A percentile compares a stretch with the other conserved stretches of the same genome.
Evolutionary conservation across 2,329 filamentous ascomycete genomes (phyloP).

Genomic region (Daldinia sp.): DNA sequence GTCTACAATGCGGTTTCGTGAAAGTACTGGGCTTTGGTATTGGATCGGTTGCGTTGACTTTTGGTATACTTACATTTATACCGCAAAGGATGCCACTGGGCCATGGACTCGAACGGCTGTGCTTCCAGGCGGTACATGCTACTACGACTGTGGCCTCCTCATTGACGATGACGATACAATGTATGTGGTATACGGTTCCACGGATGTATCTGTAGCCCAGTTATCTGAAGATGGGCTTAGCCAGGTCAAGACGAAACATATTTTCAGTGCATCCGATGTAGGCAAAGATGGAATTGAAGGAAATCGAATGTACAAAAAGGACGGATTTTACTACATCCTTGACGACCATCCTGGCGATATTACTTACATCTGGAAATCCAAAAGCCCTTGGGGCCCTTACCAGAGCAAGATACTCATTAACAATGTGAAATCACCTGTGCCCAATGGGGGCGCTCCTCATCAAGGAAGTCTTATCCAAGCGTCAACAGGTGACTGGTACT

Average conservation of each 20-base stretch:
- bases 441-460: slow-evolving; percentile 56
- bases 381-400: slow-evolving; percentile 62
- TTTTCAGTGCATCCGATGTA: slow-evolving; percentile 53
- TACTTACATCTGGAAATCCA: slow-evolving; percentile 60
- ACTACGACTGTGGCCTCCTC: slow-evolving; percentile 66
- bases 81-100: slow-evolving; percentile 51
- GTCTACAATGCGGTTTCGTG: slow-evolving; percentile 60
- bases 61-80: slow-evolving; percentile 61
- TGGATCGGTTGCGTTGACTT: slow-evolving; percentile 65
- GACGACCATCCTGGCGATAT: slow-evolving; percentile 55
- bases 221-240: slow-evolving; percentile 58
- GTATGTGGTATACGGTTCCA: slow-evolving; percentile 64
- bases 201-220: slow-evolving; percentile 59
- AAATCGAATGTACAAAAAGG: slow-evolving; percentile 64
- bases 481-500: slow-evolving; percentile 63
- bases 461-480: slow-evolving; percentile 66
- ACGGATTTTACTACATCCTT: slow-evolving; percentile 64
- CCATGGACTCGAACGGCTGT: slow-evolving; percentile 53
- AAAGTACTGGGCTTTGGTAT: slow-evolving; percentile 59
- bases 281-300: slow-evolving; percentile 46
- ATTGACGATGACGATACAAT: slow-evolving; percentile 67
- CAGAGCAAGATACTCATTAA: slow-evolving; percentile 54
- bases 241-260: slow-evolving; percentile 54
- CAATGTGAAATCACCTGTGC: slow-evolving; percentile 53
- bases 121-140: slow-evolving; percentile 54